Conservation (phyloP, 768 basidiomycete genomes). For the Suillus clintonianus region DNA sequence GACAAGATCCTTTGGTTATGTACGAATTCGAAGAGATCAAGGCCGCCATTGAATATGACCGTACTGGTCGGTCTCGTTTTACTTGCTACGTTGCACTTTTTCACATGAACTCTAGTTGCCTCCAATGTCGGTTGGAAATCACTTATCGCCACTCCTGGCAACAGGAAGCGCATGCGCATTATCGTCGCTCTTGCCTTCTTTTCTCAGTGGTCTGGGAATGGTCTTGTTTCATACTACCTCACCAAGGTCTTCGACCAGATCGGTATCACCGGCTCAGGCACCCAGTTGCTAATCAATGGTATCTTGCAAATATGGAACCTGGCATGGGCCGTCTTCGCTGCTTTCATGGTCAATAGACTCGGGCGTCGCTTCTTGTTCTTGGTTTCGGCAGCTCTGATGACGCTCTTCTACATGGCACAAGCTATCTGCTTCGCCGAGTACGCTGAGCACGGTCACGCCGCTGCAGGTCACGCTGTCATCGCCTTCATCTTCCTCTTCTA, state of each 20-base stretch:
- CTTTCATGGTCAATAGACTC: conserved; percentile 61
- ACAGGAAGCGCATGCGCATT: conserved; percentile 74
- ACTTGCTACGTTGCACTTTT: neutral
- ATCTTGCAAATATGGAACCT: conserved; percentile 86
- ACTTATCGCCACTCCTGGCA: conserved; percentile 66
- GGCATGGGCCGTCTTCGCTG: conserved; percentile 56
- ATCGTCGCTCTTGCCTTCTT: conserved; percentile 80
- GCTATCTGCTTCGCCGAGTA: conserved; percentile 66
- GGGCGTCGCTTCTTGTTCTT: conserved; percentile 77
- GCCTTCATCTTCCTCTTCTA: conserved; percentile 86
- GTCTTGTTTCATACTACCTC: conserved; percentile 83
- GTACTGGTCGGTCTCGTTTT: conserved; percentile 29
- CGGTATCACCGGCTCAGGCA: conserved; percentile 60
- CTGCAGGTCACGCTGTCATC: conserved; percentile 71
- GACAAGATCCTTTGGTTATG: conserved; percentile 64
- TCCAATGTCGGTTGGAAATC: conserved; percentile 69
- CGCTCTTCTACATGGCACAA: conserved; percentile 66
- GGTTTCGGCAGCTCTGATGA: conserved; percentile 58
- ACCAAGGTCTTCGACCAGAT: conserved; percentile 69
- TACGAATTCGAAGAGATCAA: conserved; percentile 84
- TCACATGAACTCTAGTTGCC: conserved; percentile 37
- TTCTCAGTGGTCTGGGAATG: conserved; percentile 86
- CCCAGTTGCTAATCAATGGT: conserved; percentile 81
- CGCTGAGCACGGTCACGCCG: conserved; percentile 38
- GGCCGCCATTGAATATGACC: conserved; percentile 71